phyloP scores from a whole-genome alignment of 2,329 filamentous ascomycete genomes.

The Catunica adiposa region DNA sequence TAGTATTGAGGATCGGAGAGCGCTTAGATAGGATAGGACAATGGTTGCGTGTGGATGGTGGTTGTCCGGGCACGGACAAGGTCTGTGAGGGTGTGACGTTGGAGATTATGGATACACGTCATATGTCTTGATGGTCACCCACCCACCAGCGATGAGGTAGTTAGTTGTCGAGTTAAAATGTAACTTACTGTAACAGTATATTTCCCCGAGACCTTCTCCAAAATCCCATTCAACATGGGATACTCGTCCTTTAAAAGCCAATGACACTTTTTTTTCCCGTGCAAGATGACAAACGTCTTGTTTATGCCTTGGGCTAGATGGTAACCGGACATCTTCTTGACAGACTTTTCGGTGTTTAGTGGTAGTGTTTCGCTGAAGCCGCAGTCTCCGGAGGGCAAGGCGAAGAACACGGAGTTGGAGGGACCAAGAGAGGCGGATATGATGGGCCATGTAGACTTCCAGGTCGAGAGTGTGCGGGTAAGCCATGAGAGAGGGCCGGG shows the following conservation, averaged over 20 bases:
- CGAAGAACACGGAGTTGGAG: constrained; percentile 1
- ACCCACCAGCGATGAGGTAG: not conserved
- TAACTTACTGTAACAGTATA: constrained; percentile 10
- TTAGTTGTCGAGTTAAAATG: no score
- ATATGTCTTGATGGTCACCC: not conserved
- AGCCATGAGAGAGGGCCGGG: constrained; percentile 10
- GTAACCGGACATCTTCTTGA: not conserved
- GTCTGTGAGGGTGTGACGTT: not conserved
- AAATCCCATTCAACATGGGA: constrained; percentile 2
- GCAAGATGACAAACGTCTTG: constrained; percentile 5
- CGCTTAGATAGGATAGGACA: no score
- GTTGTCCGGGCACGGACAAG: not conserved
- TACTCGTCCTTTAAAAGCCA: constrained; percentile 7
- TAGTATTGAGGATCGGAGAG: not conserved
- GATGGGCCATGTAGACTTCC: constrained; percentile 3
- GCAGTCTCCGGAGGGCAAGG: not conserved
- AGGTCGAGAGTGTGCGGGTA: constrained; percentile 1
- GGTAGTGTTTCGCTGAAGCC: constrained; percentile 1
- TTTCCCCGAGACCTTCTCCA: constrained; percentile 7
- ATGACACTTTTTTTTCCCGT: constrained; percentile 2
- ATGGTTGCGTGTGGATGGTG: not conserved
- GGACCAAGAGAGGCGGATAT: constrained; percentile 7
- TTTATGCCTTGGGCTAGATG: constrained; percentile 5
- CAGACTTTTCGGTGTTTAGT: not conserved
- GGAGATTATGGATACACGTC: not conserved